A percentile compares a stretch with the other conserved stretches of the same genome.
These are phyloP conservation scores for Magnusiomyces tetraspermus DNA, from an alignment of 1,139 yeast species.

Conservation along the genomic window DNA sequence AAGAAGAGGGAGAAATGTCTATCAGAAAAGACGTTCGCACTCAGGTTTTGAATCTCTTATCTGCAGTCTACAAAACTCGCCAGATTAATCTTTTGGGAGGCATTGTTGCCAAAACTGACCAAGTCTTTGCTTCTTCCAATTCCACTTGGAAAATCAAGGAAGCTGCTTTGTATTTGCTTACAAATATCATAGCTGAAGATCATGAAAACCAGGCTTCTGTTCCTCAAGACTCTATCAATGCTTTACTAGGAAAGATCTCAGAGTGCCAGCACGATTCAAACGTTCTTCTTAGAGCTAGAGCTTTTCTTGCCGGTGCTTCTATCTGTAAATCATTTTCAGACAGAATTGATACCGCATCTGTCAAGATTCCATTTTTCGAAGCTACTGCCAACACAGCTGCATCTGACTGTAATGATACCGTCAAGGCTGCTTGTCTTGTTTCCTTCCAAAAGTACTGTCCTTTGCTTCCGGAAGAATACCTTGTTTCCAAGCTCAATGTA, in stretches of 20 bases:
- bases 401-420: constrained; percentile 16
- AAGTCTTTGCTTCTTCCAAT: constrained; percentile 2
- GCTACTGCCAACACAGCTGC: constrained; percentile 16
- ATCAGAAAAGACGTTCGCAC: constrained; percentile 28
- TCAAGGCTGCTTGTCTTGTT: constrained; percentile 20
- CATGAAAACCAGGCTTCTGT: constrained; percentile 12
- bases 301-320: constrained; percentile 19
- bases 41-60: constrained; percentile 17
- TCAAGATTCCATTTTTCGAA: constrained; percentile 17
- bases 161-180: constrained; percentile 15
- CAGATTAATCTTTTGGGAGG: constrained; percentile 9
- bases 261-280: constrained; percentile 12
- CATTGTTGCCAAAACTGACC: constrained; percentile 8
- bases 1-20: constrained; percentile 61
- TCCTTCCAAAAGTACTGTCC: constrained; percentile 17
- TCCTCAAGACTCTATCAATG: constrained; percentile 14
- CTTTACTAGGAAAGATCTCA: constrained; percentile 11
- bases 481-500: constrained; percentile 8
- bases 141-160: constrained; percentile 15
- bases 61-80: constrained; percentile 13
- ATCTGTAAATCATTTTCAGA: constrained; percentile 16
- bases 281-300: constrained; percentile 21
- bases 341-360: constrained; percentile 10
- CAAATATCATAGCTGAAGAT: constrained; percentile 15
- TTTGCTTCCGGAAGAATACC: constrained; percentile 15